Evolutionary conservation across 2,329 filamentous ascomycete genomes (phyloP), one percentile per base, ranked within the genome.

Genomic region (Pseudogymnoascus sp.): DNA sequence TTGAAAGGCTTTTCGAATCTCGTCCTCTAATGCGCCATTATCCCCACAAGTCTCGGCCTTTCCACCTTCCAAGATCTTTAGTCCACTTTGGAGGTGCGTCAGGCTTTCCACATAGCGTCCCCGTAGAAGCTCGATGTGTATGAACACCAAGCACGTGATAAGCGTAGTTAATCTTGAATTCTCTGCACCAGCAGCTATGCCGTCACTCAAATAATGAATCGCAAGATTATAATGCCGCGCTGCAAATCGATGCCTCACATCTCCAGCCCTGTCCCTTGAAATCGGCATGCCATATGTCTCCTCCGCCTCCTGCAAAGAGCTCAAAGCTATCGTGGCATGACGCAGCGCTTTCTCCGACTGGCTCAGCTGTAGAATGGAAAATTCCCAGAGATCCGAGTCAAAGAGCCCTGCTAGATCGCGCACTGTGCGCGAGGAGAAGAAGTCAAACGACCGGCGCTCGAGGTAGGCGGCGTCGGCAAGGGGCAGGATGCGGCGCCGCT

Each of bases 211-310:
- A 52, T 52, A 52, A 18, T 52, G 41, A 52, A 52, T 52, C 9
- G 41, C 41, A n/a, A 52, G 41, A 30, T 52, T 52, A n/a, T 52
- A 52, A 52, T 52, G 41, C 9, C 23, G 23, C 41, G 41, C 41
- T 18, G 41, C 41, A 52, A 28, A 52, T n/a, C 41, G 41, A 30
- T 52, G 41, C 5, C 19, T 30, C 8, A 52, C 41, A 12, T 52
- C 41, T 18, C 41, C 41, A 0, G 41, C 19, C 4, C 41, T 23
- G 10, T 52, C 41, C 4, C 30, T 52, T n/a, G 41, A 52, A 18
- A 52, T 52, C 8, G 41, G 41, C 41, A 52, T 52, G n/a, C 41
- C 41, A 28, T 52, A 52, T n/a, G 41, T 52, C 41, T 52, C 41
- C 41, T 52, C 41, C 4, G 41, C 41, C 23, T 52, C 41, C 23